A percentile compares a stretch with the other conserved stretches of the same genome.
Evolutionary conservation across 495 filamentous ascomycete species (phyloP).

Genomic region (Tuber aestivum): DNA sequence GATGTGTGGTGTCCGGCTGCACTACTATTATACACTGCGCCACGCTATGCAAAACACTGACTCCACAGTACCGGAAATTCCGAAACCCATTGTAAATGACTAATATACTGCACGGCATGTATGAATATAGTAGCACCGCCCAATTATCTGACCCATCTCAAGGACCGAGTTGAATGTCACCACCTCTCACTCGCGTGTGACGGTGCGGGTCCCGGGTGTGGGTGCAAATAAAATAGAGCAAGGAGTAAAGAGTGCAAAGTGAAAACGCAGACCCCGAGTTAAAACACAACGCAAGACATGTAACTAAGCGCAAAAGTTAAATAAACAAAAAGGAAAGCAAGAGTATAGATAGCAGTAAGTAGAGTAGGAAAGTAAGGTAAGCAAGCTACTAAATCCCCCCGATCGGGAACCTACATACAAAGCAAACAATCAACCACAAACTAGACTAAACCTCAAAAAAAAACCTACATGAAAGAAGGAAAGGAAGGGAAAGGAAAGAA

Average conservation of each 20-base stretch:
- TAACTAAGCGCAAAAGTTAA: not conserved
- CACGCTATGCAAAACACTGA: not conserved
- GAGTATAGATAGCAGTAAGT: conserved; percentile 2
- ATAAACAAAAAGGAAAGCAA: not conserved
- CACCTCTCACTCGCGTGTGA: not conserved
- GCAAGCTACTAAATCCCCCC: not conserved
- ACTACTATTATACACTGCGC: not conserved
- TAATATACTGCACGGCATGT: conserved; percentile 1
- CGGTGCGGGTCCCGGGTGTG: not conserved
- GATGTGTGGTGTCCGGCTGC: not conserved
- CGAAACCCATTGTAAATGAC: not conserved
- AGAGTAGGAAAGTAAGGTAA: not conserved
- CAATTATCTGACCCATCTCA: not conserved
- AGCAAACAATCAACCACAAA: not conserved
- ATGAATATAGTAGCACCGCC: not conserved
- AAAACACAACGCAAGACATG: not conserved
- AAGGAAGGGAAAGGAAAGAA: not conserved
- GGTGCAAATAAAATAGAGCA: not conserved
- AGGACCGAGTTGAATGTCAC: not conserved
- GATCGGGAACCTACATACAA: not conserved
- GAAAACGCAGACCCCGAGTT: not conserved
- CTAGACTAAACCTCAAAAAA: not conserved
- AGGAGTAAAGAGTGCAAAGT: not conserved
- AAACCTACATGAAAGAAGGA: not conserved
- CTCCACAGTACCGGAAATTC: not conserved